Evolutionary conservation across 805 yeast genomes (phyloP).

Genomic region (Teunomyces pallodes): DNA sequence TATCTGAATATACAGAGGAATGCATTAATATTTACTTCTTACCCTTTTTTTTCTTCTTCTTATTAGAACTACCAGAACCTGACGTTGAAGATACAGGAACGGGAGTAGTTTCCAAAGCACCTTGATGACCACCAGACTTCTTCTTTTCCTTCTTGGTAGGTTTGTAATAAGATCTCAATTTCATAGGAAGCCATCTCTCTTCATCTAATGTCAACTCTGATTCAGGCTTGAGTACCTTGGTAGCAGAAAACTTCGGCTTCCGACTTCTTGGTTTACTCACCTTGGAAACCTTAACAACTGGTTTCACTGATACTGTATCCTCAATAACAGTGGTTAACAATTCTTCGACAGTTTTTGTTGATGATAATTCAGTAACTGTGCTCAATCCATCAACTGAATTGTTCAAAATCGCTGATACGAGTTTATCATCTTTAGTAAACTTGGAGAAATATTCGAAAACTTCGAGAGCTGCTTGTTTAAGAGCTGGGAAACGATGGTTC

Average conservation of each 20-base stretch:
- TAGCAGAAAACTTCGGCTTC: constrained; percentile 26
- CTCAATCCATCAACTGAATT: constrained; percentile 17
- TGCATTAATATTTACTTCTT: constrained; percentile 9
- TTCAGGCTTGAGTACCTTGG: constrained; percentile 25
- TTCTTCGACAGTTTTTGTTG: constrained; percentile 23
- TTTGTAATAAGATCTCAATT: constrained; percentile 79
- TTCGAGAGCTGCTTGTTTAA: constrained; percentile 10
- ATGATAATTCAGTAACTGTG: constrained; percentile 16
- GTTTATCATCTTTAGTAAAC: constrained; percentile 19
- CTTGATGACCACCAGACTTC: constrained; percentile 13
- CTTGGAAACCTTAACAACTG: constrained; percentile 10
- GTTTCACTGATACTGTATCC: background rate
- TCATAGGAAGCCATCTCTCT: constrained; percentile 91
- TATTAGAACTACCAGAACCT: background rate
- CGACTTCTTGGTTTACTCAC: constrained; percentile 19
- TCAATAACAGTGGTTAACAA: constrained; percentile 32
- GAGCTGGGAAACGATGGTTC: constrained; percentile 9
- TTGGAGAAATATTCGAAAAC: constrained; percentile 17
- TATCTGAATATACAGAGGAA: background rate
- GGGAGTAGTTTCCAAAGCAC: constrained; percentile 11
- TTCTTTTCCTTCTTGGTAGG: constrained; percentile 63
- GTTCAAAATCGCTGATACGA: constrained; percentile 21
- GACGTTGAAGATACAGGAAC: constrained; percentile 5
- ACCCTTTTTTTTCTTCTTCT: constrained; percentile 16
- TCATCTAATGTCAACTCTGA: constrained; percentile 33